Evolutionary conservation across 768 basidiomycete species (phyloP).

Genomic region (Boletus tomentosulus): DNA sequence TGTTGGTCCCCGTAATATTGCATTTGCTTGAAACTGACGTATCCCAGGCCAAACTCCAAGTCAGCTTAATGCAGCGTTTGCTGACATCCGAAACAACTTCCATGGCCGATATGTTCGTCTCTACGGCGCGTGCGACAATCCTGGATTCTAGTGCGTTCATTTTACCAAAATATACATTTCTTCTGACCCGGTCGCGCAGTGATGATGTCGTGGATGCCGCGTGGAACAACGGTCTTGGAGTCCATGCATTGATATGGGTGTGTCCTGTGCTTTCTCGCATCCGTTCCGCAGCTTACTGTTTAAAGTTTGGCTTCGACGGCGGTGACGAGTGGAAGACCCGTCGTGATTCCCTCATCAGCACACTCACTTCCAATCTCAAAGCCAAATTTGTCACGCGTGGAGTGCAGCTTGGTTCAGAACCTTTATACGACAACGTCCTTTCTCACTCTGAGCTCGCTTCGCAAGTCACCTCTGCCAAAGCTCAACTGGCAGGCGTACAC

Average conservation of each 20-base stretch:
- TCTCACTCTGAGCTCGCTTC: constrained; percentile 43
- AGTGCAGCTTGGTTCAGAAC: constrained; percentile 70
- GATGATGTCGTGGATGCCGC: constrained; percentile 66
- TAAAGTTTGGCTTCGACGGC: constrained; percentile 38
- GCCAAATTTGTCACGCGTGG: constrained; percentile 63
- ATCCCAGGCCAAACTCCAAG: constrained; percentile 51
- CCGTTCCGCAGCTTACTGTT: neutral
- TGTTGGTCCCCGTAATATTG: constrained; percentile 38
- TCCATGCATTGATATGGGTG: constrained; percentile 75
- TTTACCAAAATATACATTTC: constrained; percentile 13
- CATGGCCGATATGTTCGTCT: constrained; percentile 61
- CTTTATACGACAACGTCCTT: constrained; percentile 57
- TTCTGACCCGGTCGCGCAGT: constrained; percentile 21
- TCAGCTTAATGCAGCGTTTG: constrained; percentile 52
- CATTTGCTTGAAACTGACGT: neutral
- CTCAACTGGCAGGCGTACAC: constrained; percentile 45
- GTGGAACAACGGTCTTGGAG: constrained; percentile 63
- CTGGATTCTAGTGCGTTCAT: constrained; percentile 35
- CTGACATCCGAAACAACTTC: constrained; percentile 55
- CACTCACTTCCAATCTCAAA: constrained; percentile 55
- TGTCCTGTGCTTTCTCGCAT: constrained; percentile 10
- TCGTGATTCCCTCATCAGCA: constrained; percentile 47
- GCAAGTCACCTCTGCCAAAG: constrained; percentile 49
- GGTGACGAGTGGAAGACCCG: constrained; percentile 48
- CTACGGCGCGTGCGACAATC: constrained; percentile 39